Conservation (phyloP, 208 protist genomes). For the Trypanosoma theileri region DNA sequence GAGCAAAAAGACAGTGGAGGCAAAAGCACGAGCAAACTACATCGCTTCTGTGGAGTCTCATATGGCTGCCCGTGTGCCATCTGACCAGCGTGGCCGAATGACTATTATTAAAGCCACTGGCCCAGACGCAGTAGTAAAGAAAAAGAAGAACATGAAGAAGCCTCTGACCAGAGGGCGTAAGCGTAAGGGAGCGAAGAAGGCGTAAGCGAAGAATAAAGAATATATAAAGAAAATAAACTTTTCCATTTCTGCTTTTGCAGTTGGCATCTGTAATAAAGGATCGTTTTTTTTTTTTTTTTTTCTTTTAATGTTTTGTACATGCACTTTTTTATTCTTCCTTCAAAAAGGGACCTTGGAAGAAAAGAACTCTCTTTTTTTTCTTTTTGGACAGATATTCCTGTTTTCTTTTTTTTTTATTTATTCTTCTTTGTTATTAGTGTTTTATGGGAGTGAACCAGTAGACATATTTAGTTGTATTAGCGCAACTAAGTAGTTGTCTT, state of each 20-base stretch:
- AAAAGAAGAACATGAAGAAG: conserved; percentile 85
- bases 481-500: too few relatives aligned
- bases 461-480: too few relatives aligned
- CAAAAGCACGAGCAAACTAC: conserved; percentile 77
- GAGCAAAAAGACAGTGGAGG: conserved; percentile 47
- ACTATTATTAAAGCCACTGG: conserved; percentile 63
- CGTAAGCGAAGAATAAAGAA: conserved; percentile 14
- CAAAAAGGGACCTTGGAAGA: too few relatives aligned
- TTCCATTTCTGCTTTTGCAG: neutral
- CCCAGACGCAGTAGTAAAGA: conserved; percentile 24
- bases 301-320: too few relatives aligned
- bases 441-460: too few relatives aligned
- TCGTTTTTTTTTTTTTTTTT: conserved; percentile 15
- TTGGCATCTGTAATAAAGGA: conserved; percentile 2
- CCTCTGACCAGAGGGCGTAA: conserved; percentile 83
- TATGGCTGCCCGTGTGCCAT: conserved; percentile 87
- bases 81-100: conserved; percentile 87
- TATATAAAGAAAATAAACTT: too few relatives aligned
- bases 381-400: too few relatives aligned
- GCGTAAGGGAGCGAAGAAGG: conserved; percentile 36
- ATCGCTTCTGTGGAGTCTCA: conserved; percentile 76
- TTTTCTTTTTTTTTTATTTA: too few relatives aligned
- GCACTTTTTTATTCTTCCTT: too few relatives aligned
- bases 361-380: too few relatives aligned
- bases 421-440: too few relatives aligned